Evolutionary conservation across 495 filamentous ascomycete species (phyloP).

Genomic region (Penicillium manginii): DNA sequence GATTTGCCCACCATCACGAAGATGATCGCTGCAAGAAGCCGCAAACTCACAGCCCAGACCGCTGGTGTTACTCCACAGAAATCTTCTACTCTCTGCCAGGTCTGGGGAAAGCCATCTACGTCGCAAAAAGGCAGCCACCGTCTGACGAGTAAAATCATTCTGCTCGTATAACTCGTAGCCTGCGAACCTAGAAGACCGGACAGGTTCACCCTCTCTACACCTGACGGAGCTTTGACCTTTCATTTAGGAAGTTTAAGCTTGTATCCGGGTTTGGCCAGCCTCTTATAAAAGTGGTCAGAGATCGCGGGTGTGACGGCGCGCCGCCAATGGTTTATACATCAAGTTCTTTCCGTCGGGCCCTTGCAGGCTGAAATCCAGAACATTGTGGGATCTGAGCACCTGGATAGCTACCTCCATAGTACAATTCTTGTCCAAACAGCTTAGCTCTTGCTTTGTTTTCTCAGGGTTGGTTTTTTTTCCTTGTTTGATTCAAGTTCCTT

Average conservation of each 20-base stretch:
- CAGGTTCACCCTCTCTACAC: too few relatives aligned
- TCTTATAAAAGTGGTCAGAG: conserved; percentile 6
- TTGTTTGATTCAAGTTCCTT: conserved; percentile 21
- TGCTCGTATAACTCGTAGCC: neutral
- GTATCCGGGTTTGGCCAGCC: conserved; percentile 2
- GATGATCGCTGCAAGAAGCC: conserved; percentile 31
- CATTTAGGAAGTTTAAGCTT: neutral
- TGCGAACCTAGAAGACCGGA: neutral
- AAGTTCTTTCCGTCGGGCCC: conserved; percentile 40
- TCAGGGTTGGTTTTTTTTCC: neutral
- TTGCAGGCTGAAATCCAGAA: conserved; percentile 38
- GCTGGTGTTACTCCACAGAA: conserved; percentile 31
- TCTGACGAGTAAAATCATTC: neutral
- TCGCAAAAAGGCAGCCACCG: neutral
- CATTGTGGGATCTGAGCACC: conserved; percentile 23
- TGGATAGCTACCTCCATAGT: conserved; percentile 24
- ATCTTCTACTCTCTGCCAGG: conserved; percentile 21
- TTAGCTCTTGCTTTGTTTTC: conserved; percentile 15
- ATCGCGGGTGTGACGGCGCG: conserved; percentile 25
- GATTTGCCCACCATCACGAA: conserved; percentile 12
- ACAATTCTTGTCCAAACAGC: conserved; percentile 30
- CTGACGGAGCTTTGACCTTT: neutral
- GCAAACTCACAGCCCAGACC: conserved; percentile 29
- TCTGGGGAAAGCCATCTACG: conserved; percentile 8
- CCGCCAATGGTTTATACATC: conserved; percentile 39